phyloP scores from a whole-genome alignment of 768 basidiomycete genomes.

The Chiua virens region DNA sequence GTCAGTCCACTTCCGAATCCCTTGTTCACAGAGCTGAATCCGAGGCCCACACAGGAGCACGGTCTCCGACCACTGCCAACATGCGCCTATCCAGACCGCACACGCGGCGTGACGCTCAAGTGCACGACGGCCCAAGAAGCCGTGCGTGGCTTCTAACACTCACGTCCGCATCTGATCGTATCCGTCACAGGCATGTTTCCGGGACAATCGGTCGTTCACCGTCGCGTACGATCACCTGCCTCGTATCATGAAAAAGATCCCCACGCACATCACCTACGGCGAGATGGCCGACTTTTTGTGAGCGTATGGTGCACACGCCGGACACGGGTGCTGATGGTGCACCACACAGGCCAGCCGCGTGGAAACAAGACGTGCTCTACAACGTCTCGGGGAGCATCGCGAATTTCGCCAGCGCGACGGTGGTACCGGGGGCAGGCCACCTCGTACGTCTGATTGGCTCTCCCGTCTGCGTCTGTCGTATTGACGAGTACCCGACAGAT shows the following conservation, averaged over 20 bases:
- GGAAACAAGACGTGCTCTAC: not conserved
- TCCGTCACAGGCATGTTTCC: not conserved
- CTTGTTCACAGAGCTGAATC: too few relatives aligned
- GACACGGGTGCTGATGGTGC: too few relatives aligned
- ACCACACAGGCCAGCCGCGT: not conserved
- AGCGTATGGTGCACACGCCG: not conserved
- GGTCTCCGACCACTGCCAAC: slow-evolving; percentile 5
- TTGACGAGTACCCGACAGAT: not conserved
- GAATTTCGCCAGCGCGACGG: slow-evolving; percentile 2
- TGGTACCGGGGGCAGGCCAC: slow-evolving; percentile 4
- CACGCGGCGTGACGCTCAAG: slow-evolving; percentile 2
- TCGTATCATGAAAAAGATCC: not conserved
- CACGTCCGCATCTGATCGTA: not conserved
- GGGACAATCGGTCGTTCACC: not conserved
- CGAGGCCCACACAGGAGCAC: not conserved
- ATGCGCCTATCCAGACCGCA: not conserved
- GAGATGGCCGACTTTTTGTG: not conserved
- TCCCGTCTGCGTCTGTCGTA: not conserved
- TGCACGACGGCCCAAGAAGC: not conserved
- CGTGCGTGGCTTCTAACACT: not conserved
- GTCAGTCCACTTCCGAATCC: not conserved
- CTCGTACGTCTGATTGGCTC: not conserved
- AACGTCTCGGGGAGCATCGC: not conserved
- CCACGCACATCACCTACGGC: slow-evolving; percentile 4
- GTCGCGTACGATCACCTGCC: not conserved